Base-by-base conservation (phyloP, 2,329 filamentous ascomycete species). In the Aspergillus sclerotialis region DNA sequence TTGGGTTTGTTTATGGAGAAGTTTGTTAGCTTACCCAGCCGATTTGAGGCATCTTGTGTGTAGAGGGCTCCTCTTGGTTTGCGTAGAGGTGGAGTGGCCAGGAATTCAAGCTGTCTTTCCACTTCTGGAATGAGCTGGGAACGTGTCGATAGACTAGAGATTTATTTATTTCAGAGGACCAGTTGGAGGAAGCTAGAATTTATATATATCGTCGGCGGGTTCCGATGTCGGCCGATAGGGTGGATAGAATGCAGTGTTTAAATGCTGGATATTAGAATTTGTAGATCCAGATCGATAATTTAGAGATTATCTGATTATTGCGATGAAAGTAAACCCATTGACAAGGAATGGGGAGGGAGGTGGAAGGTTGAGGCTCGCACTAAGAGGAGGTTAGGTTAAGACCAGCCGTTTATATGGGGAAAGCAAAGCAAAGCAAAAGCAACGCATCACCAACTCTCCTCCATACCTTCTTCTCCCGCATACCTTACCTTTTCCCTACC, bases 21-120 rank as follows among this genome's bases (percentile, higher is more conserved):
- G 17, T 33, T 27, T 9, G 16, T n/a, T 13, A 25, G 38, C 48
- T 39, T 43, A 58, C 58, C 58, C 58, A 61, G 40, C 58, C 58
- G 35, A 61, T 58, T 42, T 55, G 56, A 33, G 45, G 36, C 55
- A 59, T 57, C 11, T 27, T 48, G 39, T 37, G n/a, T 32, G 11
- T 3, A 5, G 6, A 12, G 4, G 8, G 7, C 21, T 10, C 3
- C 24, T 5, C 13, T 13, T 16, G 25, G 11, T 27, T n/a, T 19
- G 4, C 24, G 13, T 19, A 13, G 21, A 21, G 19, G 10, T 18
- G 10, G 26, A 13, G 35, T 5, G 24, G 13, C 11, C 9, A 15
- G 7, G 33, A 30, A 12, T 17, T 30, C 17, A 32, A 26, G 21
- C 16, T 21, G n/a, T n/a, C n/a, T n/a, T n/a, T n/a, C n/a, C n/a